Evolutionary conservation across 2,329 filamentous ascomycete genomes (phyloP).

Genomic region (Capronia americana): DNA sequence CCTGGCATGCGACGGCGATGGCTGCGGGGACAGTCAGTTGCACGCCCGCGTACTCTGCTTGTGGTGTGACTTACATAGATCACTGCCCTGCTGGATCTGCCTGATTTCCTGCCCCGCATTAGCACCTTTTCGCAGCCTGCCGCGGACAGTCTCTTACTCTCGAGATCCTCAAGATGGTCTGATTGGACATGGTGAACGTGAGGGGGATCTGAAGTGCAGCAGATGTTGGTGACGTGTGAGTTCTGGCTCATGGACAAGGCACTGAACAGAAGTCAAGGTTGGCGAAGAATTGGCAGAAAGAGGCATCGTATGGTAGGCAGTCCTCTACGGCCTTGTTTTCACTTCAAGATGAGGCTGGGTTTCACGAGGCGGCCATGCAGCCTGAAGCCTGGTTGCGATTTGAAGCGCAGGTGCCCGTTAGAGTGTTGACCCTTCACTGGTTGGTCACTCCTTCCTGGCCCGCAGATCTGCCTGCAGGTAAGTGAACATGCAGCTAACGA

Average conservation of each 20-base stretch:
- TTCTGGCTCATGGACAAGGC: conserved; percentile 17
- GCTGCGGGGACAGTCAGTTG: conserved; percentile 30
- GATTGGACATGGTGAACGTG: conserved; percentile 70
- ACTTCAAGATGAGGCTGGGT: conserved; percentile 31
- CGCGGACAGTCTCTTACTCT: conserved; percentile 63
- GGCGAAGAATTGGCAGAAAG: conserved; percentile 18
- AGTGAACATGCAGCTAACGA: neutral
- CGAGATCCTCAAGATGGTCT: conserved; percentile 86
- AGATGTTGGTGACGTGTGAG: neutral
- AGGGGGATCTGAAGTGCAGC: neutral
- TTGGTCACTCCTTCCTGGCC: conserved; percentile 6
- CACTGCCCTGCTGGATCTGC: conserved; percentile 80
- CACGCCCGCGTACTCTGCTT: neutral
- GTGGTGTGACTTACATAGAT: conserved; percentile 71
- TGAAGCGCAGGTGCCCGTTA: conserved; percentile 1
- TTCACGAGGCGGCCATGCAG: conserved; percentile 21
- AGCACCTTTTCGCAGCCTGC: conserved; percentile 28
- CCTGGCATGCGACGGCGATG: conserved; percentile 88
- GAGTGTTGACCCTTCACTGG: neutral
- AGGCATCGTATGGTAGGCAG: conserved; percentile 23
- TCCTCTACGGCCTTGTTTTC: conserved; percentile 4
- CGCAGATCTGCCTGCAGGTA: conserved; percentile 21
- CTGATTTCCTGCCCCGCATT: conserved; percentile 71
- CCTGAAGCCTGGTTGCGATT: conserved; percentile 8
- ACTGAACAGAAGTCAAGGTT: conserved; percentile 2